Evolutionary conservation across 1,284 basidiomycete genomes (phyloP), one percentile per base, ranked within the genome.

Genomic region (Vanrija sp.): DNA sequence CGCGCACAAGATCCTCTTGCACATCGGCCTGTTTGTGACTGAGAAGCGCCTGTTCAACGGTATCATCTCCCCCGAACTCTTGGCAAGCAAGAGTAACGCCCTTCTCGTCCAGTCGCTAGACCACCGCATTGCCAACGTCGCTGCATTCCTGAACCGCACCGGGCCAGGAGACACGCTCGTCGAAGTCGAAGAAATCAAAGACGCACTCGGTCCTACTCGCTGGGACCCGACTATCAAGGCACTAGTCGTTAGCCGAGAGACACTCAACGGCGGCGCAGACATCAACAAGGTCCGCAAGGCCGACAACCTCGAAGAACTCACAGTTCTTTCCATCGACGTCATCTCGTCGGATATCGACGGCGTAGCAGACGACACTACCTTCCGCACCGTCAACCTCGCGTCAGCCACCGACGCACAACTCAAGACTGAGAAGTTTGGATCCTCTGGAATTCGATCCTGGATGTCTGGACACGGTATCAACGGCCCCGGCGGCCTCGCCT

Each of bases 1-100:
- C 2, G 95, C 95, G 0, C 95, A 99, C 80, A 98, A 98, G 78
- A 94, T 98, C 56, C 82, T 99, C 36, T 82, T 99, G 6, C 89
- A 89, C 64, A 91, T 96, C 84, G 86, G 84, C 8, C 84, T 88
- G 2, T 91, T 89, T 80, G 83, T 97, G 54, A 81, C 91, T 0
- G 75, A 77, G 44, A 75, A 81, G 60, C 91, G 89, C 71, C 76
- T 98, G 66, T 89, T 98, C 59, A 84, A 96, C 51, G 96, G 96
- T 5, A 79, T 98, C 70, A 87, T 71, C 59, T 86, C 85, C 66
- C 87, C 92, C 64, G 73, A 75, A 2, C 80, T 97, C 15, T 82
- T 98, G 9, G 74, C 75, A 48, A 85, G 84, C 51, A 98, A 98
- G 74, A 78, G 81, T 8, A 80, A 90, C 71, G 81, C 80, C 24